phyloP scores from a whole-genome alignment of 169 alveolate species.

The Perkinsus marinus region DNA sequence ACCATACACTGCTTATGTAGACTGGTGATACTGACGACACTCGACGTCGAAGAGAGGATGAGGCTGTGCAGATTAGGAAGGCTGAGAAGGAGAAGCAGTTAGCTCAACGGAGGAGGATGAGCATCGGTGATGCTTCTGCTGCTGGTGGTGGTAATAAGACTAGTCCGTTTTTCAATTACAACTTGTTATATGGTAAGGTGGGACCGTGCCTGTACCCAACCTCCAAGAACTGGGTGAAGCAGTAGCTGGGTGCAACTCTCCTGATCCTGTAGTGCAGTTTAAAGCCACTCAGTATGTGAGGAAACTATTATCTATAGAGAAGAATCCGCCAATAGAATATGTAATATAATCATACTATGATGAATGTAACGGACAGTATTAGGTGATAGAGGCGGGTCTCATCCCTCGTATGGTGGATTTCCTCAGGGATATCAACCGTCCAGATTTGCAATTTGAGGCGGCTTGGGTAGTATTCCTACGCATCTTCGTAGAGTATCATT shows the following conservation, averaged over 20 bases:
- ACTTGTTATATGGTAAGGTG: constrained; percentile 7
- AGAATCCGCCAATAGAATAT: constrained; percentile 83
- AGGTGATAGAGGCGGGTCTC: constrained; percentile 80
- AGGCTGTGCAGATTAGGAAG: constrained; percentile 73
- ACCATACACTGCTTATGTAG: not conserved
- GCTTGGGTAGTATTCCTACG: constrained; percentile 51
- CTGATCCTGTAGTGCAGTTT: constrained; percentile 6
- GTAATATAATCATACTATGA: not conserved
- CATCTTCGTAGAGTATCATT: not conserved
- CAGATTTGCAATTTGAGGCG: constrained; percentile 90
- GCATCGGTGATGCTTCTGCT: constrained; percentile 36
- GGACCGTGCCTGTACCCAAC: not conserved
- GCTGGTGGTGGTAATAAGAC: not conserved
- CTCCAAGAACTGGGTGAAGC: not conserved
- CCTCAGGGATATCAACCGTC: constrained; percentile 59
- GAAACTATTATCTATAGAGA: constrained; percentile 72
- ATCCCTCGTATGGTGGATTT: constrained; percentile 80
- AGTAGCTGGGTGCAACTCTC: not conserved
- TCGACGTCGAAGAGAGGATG: constrained; percentile 71
- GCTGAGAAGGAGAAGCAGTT: constrained; percentile 66
- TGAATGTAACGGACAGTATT: not conserved
- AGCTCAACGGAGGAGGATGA: constrained; percentile 21
- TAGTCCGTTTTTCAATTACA: constrained; percentile 14
- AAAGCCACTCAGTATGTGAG: constrained; percentile 51
- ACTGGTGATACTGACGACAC: constrained; percentile 58